Conservation (phyloP, 2,329 filamentous ascomycete species). For the Calcarisporium arbuscula region DNA sequence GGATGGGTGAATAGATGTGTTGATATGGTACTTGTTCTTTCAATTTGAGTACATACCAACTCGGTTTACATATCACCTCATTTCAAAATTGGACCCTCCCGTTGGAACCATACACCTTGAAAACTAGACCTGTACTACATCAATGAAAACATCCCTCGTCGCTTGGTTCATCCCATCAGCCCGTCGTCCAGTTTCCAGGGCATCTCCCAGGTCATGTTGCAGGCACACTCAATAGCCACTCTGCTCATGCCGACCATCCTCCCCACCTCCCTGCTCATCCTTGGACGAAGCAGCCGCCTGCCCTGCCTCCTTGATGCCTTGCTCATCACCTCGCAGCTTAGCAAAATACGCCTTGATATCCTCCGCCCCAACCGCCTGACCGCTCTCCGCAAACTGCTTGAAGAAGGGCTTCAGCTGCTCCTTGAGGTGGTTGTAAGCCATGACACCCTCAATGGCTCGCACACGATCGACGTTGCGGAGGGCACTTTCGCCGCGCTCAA, state of each 20-base stretch:
- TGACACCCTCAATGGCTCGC: constrained; percentile 88
- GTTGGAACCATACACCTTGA: too few species aligned
- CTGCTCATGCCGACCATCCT: constrained; percentile 41
- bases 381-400: constrained; percentile 87
- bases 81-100: too few species aligned
- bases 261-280: constrained; percentile 25
- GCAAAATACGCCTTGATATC: constrained; percentile 97
- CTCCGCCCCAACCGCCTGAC: constrained; percentile 81
- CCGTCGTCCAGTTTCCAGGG: too few species aligned
- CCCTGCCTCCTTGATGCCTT: constrained; percentile 60
- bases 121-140: too few species aligned
- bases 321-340: constrained; percentile 81
- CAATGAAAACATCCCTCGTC: too few species aligned
- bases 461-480: constrained; percentile 90
- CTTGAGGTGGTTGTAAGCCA: constrained; percentile 96
- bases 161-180: too few species aligned
- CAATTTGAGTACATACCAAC: too few species aligned
- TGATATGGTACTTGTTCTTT: too few species aligned
- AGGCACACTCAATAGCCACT: constrained; percentile 46
- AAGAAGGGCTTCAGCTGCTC: constrained; percentile 95
- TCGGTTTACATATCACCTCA: too few species aligned
- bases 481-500: constrained; percentile 88
- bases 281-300: constrained; percentile 39
- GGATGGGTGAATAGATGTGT: too few species aligned
- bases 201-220: too few species aligned